Conservation (phyloP, 164 flowering plant genomes). For the Liquidambar formosana region DNA sequence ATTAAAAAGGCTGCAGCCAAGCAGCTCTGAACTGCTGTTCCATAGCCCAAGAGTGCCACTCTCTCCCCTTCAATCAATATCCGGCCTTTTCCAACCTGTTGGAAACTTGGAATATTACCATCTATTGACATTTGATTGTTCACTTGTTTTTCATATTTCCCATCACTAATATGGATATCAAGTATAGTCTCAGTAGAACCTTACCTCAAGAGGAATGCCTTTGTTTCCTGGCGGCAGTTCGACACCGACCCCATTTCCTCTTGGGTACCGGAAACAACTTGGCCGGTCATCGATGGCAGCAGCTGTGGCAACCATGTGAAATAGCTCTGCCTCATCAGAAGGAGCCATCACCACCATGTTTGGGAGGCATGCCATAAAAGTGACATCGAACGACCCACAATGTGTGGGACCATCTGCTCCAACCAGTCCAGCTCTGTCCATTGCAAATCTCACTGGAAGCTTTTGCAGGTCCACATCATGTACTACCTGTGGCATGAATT, state of each 20-base stretch:
- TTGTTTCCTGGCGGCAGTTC: conserved; percentile 82
- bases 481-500: conserved; percentile 54
- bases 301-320: conserved; percentile 98
- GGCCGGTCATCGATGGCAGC: conserved; percentile 95
- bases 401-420: conserved; percentile 99
- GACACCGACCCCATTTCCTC: conserved; percentile 94
- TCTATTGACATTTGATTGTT: neutral
- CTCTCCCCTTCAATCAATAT: conserved; percentile 80
- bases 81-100: conserved; percentile 87
- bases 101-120: conserved; percentile 17
- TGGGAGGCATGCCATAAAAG: conserved; percentile 96
- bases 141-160: neutral
- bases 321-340: conserved; percentile 90
- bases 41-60: conserved; percentile 94
- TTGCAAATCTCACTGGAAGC: conserved; percentile 92
- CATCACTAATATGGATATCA: neutral
- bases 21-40: conserved; percentile 88
- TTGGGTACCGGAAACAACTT: conserved; percentile 86
- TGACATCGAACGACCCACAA: conserved; percentile 90
- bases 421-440: conserved; percentile 97
- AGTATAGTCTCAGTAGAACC: neutral
- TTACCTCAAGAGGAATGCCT: conserved; percentile 90
- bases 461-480: conserved; percentile 97
- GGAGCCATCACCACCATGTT: conserved; percentile 99
- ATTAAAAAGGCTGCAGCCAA: conserved; percentile 71